These are phyloP conservation scores for Podospora sp. DNA, from an alignment of 495 filamentous ascomycete genomes.

Conservation along the genomic window DNA sequence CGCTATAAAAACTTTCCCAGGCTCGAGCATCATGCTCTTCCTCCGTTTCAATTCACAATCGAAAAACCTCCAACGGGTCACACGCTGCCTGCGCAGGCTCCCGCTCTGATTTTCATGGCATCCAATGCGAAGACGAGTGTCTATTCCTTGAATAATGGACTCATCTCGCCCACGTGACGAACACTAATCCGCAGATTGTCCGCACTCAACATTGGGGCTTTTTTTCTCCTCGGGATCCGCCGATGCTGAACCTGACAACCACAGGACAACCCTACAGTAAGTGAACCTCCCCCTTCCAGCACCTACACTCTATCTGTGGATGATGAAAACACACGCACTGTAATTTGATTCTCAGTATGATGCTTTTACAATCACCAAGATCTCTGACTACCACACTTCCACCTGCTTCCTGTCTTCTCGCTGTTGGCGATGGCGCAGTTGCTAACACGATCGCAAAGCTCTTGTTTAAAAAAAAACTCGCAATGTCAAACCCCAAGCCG, in stretches of 20 bases:
- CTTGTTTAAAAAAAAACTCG: constrained; percentile 18
- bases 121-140: constrained; percentile 1
- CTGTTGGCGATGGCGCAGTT: neutral
- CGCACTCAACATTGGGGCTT: constrained; percentile 3
- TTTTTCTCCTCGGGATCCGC: constrained; percentile 9
- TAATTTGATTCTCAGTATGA: constrained; percentile 31
- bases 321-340: constrained; percentile 54
- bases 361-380: constrained; percentile 61
- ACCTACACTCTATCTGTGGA: constrained; percentile 27
- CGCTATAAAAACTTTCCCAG: neutral
- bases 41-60: neutral
- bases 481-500: constrained; percentile 43
- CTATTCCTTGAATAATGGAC: neutral
- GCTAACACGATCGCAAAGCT: neutral
- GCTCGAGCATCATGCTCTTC: neutral
- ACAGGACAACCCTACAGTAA: constrained; percentile 23
- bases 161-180: constrained; percentile 4
- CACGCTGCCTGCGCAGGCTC: neutral
- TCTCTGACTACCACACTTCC: constrained; percentile 50
- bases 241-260: neutral
- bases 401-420: neutral
- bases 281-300: constrained; percentile 2
- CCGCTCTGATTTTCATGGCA: neutral
- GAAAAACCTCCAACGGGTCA: neutral
- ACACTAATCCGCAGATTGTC: neutral